Evolutionary conservation across 768 basidiomycete genomes (phyloP).

Genomic region (Amanita pallidorosea): DNA sequence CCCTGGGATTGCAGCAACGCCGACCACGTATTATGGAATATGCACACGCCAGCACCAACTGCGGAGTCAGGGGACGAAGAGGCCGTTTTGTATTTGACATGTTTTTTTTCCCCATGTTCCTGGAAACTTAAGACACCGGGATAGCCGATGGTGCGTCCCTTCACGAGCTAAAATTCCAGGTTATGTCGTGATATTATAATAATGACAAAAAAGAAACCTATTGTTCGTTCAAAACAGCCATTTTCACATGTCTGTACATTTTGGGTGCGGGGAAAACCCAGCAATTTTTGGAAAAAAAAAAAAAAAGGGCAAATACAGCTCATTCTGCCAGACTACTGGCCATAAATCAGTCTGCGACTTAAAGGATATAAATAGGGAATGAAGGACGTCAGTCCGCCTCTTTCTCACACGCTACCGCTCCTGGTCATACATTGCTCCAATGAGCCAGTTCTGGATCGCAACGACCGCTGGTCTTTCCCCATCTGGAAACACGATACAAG

Average conservation of each 20-base stretch:
- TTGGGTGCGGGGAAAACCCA: not conserved
- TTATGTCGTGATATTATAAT: not conserved
- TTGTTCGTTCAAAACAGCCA: not conserved
- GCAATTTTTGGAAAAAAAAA: not conserved
- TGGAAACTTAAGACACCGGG: slow-evolving; percentile 1
- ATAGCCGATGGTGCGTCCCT: not conserved
- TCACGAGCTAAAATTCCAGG: not conserved
- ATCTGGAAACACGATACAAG: not conserved
- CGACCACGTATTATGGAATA: not conserved
- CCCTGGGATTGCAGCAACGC: not conserved
- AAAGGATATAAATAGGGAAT: not conserved
- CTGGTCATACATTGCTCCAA: not conserved
- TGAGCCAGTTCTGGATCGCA: not conserved
- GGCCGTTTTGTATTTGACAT: no score
- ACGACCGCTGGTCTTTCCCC: not conserved
- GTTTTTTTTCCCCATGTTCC: not conserved
- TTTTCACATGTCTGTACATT: not conserved
- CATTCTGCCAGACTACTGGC: not conserved
- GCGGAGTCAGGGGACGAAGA: not conserved
- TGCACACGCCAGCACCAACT: not conserved
- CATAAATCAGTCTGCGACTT: not conserved
- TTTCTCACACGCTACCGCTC: not conserved
- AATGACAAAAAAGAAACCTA: not conserved
- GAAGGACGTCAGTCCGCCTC: not conserved
- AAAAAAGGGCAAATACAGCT: not conserved